Conservation (phyloP, 1,139 yeast genomes). For the Yamadazyma blattariae region DNA sequence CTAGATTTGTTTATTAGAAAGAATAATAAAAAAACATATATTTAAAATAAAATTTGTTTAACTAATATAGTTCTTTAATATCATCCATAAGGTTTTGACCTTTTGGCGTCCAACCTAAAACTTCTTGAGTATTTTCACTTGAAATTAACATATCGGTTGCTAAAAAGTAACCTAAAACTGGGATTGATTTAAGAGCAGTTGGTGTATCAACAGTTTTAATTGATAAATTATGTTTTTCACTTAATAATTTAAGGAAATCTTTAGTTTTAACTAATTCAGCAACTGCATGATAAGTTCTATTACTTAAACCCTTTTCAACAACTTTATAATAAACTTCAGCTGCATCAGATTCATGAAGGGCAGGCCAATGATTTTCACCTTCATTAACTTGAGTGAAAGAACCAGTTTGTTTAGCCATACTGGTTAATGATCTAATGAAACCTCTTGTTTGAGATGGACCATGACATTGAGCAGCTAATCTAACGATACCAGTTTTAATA, state of each 20-base stretch:
- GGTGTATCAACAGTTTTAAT: too few relatives aligned
- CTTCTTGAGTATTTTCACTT: constrained; percentile 11
- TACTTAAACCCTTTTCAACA: constrained; percentile 23
- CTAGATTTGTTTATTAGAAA: too few relatives aligned
- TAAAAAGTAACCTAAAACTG: not conserved
- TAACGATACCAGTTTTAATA: constrained; percentile 16
- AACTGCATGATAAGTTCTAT: constrained; percentile 20
- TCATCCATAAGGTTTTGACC: constrained; percentile 17
- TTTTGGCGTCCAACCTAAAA: constrained; percentile 20
- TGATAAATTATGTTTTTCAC: constrained; percentile 11
- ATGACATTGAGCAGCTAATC: constrained; percentile 28
- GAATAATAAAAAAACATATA: too few relatives aligned
- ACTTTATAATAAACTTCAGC: constrained; percentile 21
- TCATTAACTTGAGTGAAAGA: constrained; percentile 17
- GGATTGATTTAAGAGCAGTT: too few relatives aligned
- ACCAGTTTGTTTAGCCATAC: constrained; percentile 14
- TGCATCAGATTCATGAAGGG: constrained; percentile 25
- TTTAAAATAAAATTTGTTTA: too few relatives aligned
- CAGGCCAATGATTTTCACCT: constrained; percentile 25
- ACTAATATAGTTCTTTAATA: constrained; percentile 7
- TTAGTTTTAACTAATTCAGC: constrained; percentile 19
- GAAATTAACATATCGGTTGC: too few relatives aligned
- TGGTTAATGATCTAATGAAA: constrained; percentile 13
- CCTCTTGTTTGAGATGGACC: constrained; percentile 19
- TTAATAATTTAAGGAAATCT: constrained; percentile 20